Conservation (phyloP, 805 yeast species). For the Ogataea parapolymorpha region DNA sequence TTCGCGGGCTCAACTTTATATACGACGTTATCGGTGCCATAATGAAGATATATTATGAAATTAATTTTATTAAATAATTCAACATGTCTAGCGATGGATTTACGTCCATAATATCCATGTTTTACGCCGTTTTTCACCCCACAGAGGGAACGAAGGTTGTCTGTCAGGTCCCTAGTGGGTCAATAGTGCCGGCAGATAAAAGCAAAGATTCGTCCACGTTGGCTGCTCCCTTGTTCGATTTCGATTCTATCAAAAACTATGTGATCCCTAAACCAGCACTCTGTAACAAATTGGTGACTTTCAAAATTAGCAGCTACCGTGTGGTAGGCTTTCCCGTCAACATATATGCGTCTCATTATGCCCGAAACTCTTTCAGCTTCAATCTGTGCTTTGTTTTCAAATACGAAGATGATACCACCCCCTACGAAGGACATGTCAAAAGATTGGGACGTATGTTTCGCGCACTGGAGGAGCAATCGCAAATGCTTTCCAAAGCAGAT, state of each 20-base stretch:
- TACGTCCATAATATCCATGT: constrained; percentile 82
- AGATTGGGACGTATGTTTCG: constrained; percentile 86
- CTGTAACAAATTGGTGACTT: constrained; percentile 76
- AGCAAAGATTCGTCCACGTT: constrained; percentile 34
- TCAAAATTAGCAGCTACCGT: constrained; percentile 65
- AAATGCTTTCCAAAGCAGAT: constrained; percentile 58
- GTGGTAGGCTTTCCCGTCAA: constrained; percentile 89
- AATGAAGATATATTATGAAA: neutral
- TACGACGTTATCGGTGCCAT: constrained; percentile 23
- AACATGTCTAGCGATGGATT: constrained; percentile 52
- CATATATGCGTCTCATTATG: constrained; percentile 68
- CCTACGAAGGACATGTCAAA: constrained; percentile 81
- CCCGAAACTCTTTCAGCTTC: constrained; percentile 89
- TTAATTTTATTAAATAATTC: neutral
- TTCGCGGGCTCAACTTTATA: constrained; percentile 13
- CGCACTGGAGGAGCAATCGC: constrained; percentile 87
- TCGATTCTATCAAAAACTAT: constrained; percentile 84
- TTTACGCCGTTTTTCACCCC: constrained; percentile 92
- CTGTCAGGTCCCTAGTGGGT: constrained; percentile 84
- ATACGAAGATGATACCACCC: constrained; percentile 73
- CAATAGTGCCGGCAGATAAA: constrained; percentile 42
- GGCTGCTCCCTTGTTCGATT: constrained; percentile 56
- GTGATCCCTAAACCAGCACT: constrained; percentile 91
- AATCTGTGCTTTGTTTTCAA: constrained; percentile 91
- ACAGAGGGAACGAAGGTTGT: constrained; percentile 92